These are phyloP conservation scores for Endocarpon pusillum DNA, from an alignment of 495 filamentous ascomycete species.

Conservation along the genomic window DNA sequence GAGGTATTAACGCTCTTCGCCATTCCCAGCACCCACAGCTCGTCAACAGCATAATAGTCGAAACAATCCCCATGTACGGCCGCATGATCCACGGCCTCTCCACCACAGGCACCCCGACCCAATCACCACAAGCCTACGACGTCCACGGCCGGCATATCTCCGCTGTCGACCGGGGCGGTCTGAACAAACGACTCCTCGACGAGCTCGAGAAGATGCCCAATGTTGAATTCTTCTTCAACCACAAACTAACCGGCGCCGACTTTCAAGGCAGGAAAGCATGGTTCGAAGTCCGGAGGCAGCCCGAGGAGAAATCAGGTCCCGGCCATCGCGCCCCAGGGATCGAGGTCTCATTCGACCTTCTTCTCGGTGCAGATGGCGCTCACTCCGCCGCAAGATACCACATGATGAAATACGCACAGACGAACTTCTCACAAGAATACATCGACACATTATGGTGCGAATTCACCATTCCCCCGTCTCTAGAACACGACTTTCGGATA, in stretches of 20 bases:
- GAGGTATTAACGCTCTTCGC: conserved; percentile 77
- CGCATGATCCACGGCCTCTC: conserved; percentile 87
- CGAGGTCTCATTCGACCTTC: conserved; percentile 69
- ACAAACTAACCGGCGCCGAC: conserved; percentile 78
- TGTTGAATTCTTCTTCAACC: conserved; percentile 77
- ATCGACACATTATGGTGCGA: conserved; percentile 97
- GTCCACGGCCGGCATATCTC: conserved; percentile 67
- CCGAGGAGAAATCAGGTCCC: conserved; percentile 17
- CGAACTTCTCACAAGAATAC: conserved; percentile 88
- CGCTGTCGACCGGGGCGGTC: conserved; percentile 54
- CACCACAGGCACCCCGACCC: conserved; percentile 46
- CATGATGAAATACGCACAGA: conserved; percentile 79
- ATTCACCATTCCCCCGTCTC: conserved; percentile 56
- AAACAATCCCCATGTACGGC: conserved; percentile 82
- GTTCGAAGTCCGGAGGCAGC: conserved; percentile 48
- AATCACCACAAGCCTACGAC: conserved; percentile 77
- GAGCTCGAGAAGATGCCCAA: conserved; percentile 68
- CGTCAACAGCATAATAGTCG: conserved; percentile 50
- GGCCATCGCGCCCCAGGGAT: conserved; percentile 28
- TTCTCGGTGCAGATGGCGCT: conserved; percentile 92
- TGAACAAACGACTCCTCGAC: conserved; percentile 80
- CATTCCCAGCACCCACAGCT: conserved; percentile 44
- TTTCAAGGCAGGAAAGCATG: conserved; percentile 64
- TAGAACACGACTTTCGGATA: conserved; percentile 47
- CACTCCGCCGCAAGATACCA: conserved; percentile 81